Conservation (phyloP, 2,329 filamentous ascomycete genomes). For the Fusarium kyushuense region DNA sequence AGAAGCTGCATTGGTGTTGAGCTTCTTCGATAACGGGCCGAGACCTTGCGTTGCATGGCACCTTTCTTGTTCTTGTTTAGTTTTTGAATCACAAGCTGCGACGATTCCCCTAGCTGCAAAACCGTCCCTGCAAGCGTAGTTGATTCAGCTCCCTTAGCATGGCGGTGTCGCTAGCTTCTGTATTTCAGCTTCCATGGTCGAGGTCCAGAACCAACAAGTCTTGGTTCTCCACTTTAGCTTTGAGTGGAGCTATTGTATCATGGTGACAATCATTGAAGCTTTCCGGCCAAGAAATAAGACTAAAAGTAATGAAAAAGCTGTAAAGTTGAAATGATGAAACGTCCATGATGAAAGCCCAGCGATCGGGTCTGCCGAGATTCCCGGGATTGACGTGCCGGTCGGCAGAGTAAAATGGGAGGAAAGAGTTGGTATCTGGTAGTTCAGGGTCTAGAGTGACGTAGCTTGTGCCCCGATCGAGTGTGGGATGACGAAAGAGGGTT, state of each 20-base stretch:
- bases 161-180: constrained; percentile 31
- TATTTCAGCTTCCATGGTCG: constrained; percentile 8
- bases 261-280: not conserved
- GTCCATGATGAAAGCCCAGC: constrained; percentile 22
- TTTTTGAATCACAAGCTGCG: not conserved
- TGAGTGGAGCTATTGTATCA: constrained; percentile 9
- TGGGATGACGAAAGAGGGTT: constrained; percentile 36
- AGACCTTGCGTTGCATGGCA: not conserved
- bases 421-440: constrained; percentile 15
- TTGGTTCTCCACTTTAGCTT: constrained; percentile 17
- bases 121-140: constrained; percentile 6
- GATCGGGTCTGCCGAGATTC: constrained; percentile 8
- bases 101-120: not conserved
- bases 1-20: not conserved
- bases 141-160: constrained; percentile 26
- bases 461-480: constrained; percentile 23
- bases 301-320: not conserved
- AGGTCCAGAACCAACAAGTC: constrained; percentile 4
- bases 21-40: not conserved
- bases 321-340: constrained; percentile 11
- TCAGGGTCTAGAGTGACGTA: constrained; percentile 46
- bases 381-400: not conserved
- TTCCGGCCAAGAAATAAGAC: not conserved
- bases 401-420: not conserved
- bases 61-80: constrained; percentile 31